Base-by-base conservation (phyloP, 2,329 filamentous ascomycete species). In the Fusarium vanettenii region DNA sequence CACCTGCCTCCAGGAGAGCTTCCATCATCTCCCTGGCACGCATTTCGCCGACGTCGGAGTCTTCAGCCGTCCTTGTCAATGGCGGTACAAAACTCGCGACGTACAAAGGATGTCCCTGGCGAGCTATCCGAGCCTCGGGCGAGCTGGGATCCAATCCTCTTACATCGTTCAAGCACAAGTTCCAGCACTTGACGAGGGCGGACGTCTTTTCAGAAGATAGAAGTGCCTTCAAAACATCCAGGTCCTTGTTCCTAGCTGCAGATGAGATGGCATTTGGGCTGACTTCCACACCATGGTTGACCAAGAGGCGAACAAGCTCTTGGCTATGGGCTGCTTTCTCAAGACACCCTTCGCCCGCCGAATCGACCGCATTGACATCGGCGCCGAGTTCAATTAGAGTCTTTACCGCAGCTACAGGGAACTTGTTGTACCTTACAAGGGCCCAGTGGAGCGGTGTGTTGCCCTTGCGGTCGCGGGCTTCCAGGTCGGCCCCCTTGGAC, bases 401-500 rank as follows among this genome's bases (percentile, higher is more conserved):
- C 37, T 45, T 63, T 13, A 45, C 31, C 5, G 45, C 65, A n/a
- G 20, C 22, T 27, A 37, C 18, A 6, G 20, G 5, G 11, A 67
- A 64, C 1, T 22, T 4, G 1, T 60, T 67, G 18, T n/a, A 4
- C 11, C 25, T 18, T 3, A 4, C 56, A 25, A 69, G 35, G 45
- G 70, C 50, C 64, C 55, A n/a, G 5, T 67, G 64, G 10, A 77
- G 61, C 14, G 75, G 68, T 9, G 75, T 74, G 2, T 35, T 5
- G 14, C 64, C 71, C 3, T 37, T 2, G 1, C 9, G 5, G 16
- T 76, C 31, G 16, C 57, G 60, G 39, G 39, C 52, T 39, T 77
- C 64, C 25, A 74, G 33, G 18, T 70, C 33, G 5, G 70, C 75
- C 2, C 75, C 75, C 22, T 66, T 66, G 18, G 71, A 77, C 14